Conservation (phyloP, 1,284 basidiomycete species). For the Coniophora puteana region DNA sequence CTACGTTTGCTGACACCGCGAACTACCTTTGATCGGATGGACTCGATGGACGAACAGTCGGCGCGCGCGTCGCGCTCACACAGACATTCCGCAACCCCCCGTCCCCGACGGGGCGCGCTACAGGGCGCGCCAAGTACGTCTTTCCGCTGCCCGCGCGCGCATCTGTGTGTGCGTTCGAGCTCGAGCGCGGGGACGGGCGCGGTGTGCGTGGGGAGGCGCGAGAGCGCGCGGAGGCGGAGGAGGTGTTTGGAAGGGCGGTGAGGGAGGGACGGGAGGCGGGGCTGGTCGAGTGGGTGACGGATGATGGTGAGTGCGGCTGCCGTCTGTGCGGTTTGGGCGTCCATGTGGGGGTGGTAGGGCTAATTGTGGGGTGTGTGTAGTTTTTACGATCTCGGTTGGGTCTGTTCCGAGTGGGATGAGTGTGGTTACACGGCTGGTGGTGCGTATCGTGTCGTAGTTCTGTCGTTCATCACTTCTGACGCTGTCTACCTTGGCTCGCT, state of each 20-base stretch:
- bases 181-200: slow-evolving; percentile 36
- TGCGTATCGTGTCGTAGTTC: slow-evolving; percentile 21
- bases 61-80: slow-evolving; percentile 44
- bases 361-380: slow-evolving; percentile 23
- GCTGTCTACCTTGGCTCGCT: not conserved
- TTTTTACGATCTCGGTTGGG: slow-evolving; percentile 56
- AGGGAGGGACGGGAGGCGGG: slow-evolving; percentile 38
- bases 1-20: slow-evolving; percentile 5
- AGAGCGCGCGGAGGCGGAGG: slow-evolving; percentile 42
- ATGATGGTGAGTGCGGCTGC: slow-evolving; percentile 40
- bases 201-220: slow-evolving; percentile 45
- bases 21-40: slow-evolving; percentile 2
- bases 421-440: slow-evolving; percentile 39
- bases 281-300: slow-evolving; percentile 44
- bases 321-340: not conserved
- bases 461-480: not conserved
- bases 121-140: slow-evolving; percentile 46
- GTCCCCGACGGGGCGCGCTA: slow-evolving; percentile 37
- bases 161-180: slow-evolving; percentile 47
- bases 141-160: slow-evolving; percentile 58
- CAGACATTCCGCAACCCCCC: slow-evolving; percentile 45
- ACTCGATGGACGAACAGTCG: slow-evolving; percentile 31
- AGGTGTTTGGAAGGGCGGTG: slow-evolving; percentile 39
- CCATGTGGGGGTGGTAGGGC: too few relatives aligned
- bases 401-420: slow-evolving; percentile 39